Evolutionary conservation across 1,284 basidiomycete genomes (phyloP).

Genomic region (Ustilago xerochloae): DNA sequence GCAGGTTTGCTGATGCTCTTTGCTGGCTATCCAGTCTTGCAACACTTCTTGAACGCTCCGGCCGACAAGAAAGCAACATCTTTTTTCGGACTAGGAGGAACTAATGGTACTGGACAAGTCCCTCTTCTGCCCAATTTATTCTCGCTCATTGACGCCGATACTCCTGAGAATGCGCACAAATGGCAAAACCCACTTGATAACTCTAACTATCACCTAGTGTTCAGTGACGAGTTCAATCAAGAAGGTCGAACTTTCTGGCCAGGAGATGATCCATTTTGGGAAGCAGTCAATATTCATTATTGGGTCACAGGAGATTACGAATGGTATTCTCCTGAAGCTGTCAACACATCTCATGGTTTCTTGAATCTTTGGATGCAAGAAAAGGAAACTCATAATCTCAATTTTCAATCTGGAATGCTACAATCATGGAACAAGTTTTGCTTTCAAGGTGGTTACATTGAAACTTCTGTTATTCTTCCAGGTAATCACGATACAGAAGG

Average conservation of each 20-base stretch:
- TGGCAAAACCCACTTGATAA: conserved; percentile 29
- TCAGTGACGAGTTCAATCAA: conserved; percentile 77
- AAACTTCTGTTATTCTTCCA: conserved; percentile 41
- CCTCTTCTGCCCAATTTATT: conserved; percentile 27
- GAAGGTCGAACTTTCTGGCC: conserved; percentile 74
- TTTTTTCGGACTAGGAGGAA: conserved; percentile 76
- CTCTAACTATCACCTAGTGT: conserved; percentile 72
- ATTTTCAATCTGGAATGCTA: conserved; percentile 60
- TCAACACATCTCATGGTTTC: conserved; percentile 53
- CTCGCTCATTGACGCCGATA: conserved; percentile 46
- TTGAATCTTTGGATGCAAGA: conserved; percentile 53
- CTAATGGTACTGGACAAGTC: conserved; percentile 58
- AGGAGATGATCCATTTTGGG: conserved; percentile 64
- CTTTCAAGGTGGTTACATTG: conserved; percentile 63
- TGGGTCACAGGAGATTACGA: conserved; percentile 56
- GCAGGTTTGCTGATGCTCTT: conserved; percentile 37
- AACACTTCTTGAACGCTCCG: not conserved
- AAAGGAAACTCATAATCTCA: conserved; percentile 51
- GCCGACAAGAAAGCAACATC: not conserved
- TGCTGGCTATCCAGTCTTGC: conserved; percentile 44
- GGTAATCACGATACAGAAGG: conserved; percentile 62
- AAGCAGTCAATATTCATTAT: conserved; percentile 55
- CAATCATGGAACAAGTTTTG: conserved; percentile 66
- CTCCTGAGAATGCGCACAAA: conserved; percentile 5
- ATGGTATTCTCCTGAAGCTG: conserved; percentile 64